Evolutionary conservation across 2,329 filamentous ascomycete species (phyloP).

Genomic region (Pseudogymnoascus sp.): DNA sequence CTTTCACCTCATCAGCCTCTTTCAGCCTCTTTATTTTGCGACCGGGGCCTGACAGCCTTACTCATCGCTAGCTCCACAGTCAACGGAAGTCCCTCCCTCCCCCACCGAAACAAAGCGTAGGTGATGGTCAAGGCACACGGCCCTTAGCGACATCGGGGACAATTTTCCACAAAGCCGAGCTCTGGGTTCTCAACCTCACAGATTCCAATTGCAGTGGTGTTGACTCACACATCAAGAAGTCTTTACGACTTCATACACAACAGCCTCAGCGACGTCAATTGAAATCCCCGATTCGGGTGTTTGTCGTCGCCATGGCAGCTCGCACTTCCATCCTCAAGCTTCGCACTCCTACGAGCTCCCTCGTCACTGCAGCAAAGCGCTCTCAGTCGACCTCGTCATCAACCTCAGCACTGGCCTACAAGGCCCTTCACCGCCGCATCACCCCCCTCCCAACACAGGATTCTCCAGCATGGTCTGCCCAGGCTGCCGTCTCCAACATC

Average conservation of each 20-base stretch:
- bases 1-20: neutral
- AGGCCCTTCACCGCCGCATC: slow-evolving; percentile 86
- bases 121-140: slow-evolving; percentile 4
- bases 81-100: neutral
- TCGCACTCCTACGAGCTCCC: slow-evolving; percentile 16
- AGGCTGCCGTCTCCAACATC: slow-evolving; percentile 93
- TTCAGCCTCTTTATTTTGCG: slow-evolving; percentile 7
- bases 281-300: neutral
- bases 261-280: slow-evolving; percentile 7
- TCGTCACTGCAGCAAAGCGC: slow-evolving; percentile 23
- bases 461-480: slow-evolving; percentile 76
- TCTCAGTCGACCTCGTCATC: slow-evolving; percentile 55
- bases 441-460: slow-evolving; percentile 75
- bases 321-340: slow-evolving; percentile 26
- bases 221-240: slow-evolving; percentile 3
- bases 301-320: slow-evolving; percentile 24
- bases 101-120: slow-evolving; percentile 4
- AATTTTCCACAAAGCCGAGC: slow-evolving; percentile 7
- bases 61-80: slow-evolving; percentile 6
- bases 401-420: slow-evolving; percentile 93
- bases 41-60: slow-evolving; percentile 3
- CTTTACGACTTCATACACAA: slow-evolving; percentile 6
- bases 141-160: slow-evolving; percentile 5
- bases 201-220: slow-evolving; percentile 3
- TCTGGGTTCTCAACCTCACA: slow-evolving; percentile 3